Evolutionary conservation across 192 early-diverging fungal species (phyloP).

Genomic region (Coemansia sp.): DNA sequence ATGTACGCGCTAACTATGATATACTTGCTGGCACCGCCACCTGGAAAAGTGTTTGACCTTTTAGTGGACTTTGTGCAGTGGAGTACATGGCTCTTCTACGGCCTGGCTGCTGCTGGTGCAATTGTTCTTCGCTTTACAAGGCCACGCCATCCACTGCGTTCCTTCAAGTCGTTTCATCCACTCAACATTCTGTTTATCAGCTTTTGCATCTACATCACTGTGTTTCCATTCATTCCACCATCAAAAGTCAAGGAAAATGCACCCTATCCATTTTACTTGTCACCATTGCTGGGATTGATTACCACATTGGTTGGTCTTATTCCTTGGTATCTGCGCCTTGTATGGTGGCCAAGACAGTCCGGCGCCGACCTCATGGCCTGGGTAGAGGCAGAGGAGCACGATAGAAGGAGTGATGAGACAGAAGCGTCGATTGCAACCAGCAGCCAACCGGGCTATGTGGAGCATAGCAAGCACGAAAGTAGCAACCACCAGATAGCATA

Average conservation of each 20-base stretch:
- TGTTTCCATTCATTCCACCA: constrained; percentile 62
- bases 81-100: constrained; percentile 65
- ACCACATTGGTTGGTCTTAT: constrained; percentile 40
- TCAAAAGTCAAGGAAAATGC: constrained; percentile 4
- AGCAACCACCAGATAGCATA: not conserved
- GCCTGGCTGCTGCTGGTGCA: constrained; percentile 56
- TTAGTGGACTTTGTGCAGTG: constrained; percentile 62
- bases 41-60: constrained; percentile 64
- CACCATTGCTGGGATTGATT: constrained; percentile 51
- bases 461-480: not conserved
- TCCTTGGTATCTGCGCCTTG: constrained; percentile 56
- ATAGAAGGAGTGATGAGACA: not conserved
- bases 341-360: constrained; percentile 47
- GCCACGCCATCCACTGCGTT: constrained; percentile 48
- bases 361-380: constrained; percentile 32
- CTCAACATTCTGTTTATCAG: constrained; percentile 58
- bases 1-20: constrained; percentile 55
- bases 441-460: not conserved
- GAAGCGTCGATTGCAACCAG: not conserved
- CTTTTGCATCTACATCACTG: constrained; percentile 54
- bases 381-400: constrained; percentile 27
- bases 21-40: constrained; percentile 59
- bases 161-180: constrained; percentile 54
- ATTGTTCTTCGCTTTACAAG: constrained; percentile 52
- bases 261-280: constrained; percentile 56